phyloP scores from a whole-genome alignment of 2,329 filamentous ascomycete genomes.

The Epichloe bromicola region DNA sequence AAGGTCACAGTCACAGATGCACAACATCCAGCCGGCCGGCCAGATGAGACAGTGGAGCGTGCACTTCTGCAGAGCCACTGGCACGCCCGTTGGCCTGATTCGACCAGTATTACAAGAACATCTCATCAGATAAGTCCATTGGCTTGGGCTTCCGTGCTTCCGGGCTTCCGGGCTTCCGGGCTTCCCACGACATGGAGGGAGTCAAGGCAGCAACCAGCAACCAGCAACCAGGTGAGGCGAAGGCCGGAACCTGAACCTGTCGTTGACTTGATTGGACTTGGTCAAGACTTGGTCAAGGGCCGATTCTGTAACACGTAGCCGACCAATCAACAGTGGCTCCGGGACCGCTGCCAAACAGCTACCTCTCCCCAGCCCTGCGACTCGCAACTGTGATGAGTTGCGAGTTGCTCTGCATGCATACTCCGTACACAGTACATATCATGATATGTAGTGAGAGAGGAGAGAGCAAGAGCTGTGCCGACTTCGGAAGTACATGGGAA shows the following conservation, averaged over 20 bases:
- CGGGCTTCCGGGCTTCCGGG: not conserved
- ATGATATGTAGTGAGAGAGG: not conserved
- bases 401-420: not conserved
- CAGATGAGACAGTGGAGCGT: not conserved
- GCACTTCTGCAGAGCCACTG: not conserved
- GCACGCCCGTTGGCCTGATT: not conserved
- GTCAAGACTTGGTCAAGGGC: not conserved
- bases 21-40: not conserved
- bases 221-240: not conserved
- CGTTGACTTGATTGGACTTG: not conserved
- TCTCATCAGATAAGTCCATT: not conserved
- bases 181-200: not conserved
- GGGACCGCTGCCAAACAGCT: not conserved
- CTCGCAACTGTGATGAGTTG: not conserved
- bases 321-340: not conserved
- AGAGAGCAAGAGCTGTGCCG: not conserved
- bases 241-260: not conserved
- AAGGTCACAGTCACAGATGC: not conserved
- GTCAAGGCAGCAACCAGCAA: not conserved
- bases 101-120: not conserved
- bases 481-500: no score
- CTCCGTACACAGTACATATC: not conserved
- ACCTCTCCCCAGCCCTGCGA: not conserved
- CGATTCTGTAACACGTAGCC: conserved; percentile 1
- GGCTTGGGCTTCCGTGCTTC: not conserved